Evolutionary conservation across 1,284 basidiomycete genomes (phyloP).

Genomic region (Amylostereum areolatum): DNA sequence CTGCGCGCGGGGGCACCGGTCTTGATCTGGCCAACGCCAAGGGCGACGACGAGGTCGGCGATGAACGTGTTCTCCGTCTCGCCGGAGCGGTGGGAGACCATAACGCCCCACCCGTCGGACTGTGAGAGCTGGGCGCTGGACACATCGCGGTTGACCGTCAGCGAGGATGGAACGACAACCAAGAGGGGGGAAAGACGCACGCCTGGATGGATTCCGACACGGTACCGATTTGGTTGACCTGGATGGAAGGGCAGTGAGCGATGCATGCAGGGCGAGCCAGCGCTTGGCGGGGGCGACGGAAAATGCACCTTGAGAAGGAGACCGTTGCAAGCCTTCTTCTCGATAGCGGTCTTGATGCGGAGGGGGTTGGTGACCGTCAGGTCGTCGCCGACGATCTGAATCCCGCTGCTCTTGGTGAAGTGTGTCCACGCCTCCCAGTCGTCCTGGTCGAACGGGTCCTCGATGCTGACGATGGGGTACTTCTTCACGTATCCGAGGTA

Average conservation of each 20-base stretch:
- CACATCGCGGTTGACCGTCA: slow-evolving; percentile 40
- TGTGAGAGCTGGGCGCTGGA: slow-evolving; percentile 90
- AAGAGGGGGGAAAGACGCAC: slow-evolving; percentile 35
- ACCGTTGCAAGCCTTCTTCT: slow-evolving; percentile 99
- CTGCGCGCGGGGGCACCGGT: too few species aligned
- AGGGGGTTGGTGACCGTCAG: slow-evolving; percentile 98
- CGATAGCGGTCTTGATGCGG: slow-evolving; percentile 98
- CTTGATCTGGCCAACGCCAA: slow-evolving; percentile 96
- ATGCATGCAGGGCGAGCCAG: too few species aligned
- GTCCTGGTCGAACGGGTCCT: slow-evolving; percentile 99
- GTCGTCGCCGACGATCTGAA: slow-evolving; percentile 97
- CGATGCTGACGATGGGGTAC: slow-evolving; percentile 96
- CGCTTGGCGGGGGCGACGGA: too few species aligned
- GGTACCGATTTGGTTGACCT: slow-evolving; percentile 99
- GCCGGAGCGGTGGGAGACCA: slow-evolving; percentile 99
- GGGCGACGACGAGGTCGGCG: slow-evolving; percentile 93
- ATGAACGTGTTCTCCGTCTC: slow-evolving; percentile 97
- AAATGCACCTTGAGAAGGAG: slow-evolving; percentile 98
- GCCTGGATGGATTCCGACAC: slow-evolving; percentile 99
- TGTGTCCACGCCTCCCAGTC: slow-evolving; percentile 98
- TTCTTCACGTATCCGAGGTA: slow-evolving; percentile 86
- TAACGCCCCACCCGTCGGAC: slow-evolving; percentile 97
- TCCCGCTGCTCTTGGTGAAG: slow-evolving; percentile 73
- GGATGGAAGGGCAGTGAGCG: too few species aligned
- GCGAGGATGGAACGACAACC: not conserved